Evolutionary conservation across 495 filamentous ascomycete species (phyloP).

Genomic region (Daldinia grandis): DNA sequence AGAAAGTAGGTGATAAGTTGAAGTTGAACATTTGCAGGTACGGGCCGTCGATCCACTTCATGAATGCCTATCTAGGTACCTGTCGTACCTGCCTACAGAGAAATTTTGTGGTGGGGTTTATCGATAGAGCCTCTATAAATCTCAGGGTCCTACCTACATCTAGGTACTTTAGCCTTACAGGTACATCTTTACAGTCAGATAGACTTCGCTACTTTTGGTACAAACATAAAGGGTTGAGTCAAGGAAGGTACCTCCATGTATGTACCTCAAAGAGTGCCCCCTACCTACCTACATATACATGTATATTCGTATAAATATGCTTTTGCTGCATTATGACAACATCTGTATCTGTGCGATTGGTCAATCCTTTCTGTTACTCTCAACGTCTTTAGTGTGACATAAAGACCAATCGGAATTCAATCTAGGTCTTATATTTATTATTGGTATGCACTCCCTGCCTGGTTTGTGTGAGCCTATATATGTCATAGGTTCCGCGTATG

Average conservation of each 20-base stretch:
- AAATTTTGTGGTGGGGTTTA: conserved; percentile 14
- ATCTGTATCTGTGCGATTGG: not conserved
- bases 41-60: not conserved
- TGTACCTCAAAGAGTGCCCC: not conserved
- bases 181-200: not conserved
- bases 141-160: not conserved
- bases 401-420: conserved; percentile 7
- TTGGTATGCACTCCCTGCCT: not conserved
- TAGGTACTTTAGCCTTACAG: not conserved
- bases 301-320: not conserved
- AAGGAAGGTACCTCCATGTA: not conserved
- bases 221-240: not conserved
- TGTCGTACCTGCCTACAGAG: not conserved
- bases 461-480: not conserved
- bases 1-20: not conserved
- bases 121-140: conserved; percentile 7
- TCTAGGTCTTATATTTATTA: not conserved
- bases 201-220: not conserved
- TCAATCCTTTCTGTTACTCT: not conserved
- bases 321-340: not conserved
- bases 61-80: not conserved
- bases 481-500: not conserved
- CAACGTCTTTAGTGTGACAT: not conserved
- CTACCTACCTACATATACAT: not conserved
- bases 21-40: not conserved